Conservation (phyloP, 2,329 filamentous ascomycete species). For the Xylaria sp. region DNA sequence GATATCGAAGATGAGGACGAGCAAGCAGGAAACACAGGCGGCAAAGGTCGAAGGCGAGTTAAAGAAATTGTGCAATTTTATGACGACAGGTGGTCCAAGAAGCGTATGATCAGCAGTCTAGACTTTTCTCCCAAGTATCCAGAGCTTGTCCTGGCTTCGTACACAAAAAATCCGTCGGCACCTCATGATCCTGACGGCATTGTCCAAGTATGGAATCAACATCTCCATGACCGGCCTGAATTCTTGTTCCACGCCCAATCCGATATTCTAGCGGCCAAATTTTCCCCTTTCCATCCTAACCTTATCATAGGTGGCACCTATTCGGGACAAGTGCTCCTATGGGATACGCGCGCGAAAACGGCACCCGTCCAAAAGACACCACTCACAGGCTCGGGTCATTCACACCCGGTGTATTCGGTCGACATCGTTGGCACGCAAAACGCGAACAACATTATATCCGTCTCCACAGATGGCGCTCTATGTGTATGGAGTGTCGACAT, state of each 20-base stretch:
- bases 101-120: constrained; percentile 94
- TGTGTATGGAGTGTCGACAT: constrained; percentile 99
- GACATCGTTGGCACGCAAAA: constrained; percentile 98
- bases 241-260: constrained; percentile 97
- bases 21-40: constrained; percentile 70
- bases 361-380: constrained; percentile 95
- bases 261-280: constrained; percentile 92
- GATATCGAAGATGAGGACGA: constrained; percentile 83
- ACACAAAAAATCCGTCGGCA: constrained; percentile 95
- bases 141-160: constrained; percentile 89
- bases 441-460: constrained; percentile 97
- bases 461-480: constrained; percentile 93
- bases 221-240: constrained; percentile 92
- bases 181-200: constrained; percentile 93
- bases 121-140: constrained; percentile 96
- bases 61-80: constrained; percentile 93
- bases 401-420: constrained; percentile 93
- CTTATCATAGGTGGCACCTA: constrained; percentile 96
- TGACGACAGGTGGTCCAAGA: constrained; percentile 95
- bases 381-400: constrained; percentile 91
- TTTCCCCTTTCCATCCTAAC: constrained; percentile 98
- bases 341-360: constrained; percentile 92
- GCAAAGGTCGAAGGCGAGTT: constrained; percentile 74
- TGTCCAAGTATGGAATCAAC: constrained; percentile 95
- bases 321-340: constrained; percentile 92